These are phyloP conservation scores for Brassica cretica DNA, from an alignment of 345 rosid genomes.

Conservation along the genomic window DNA sequence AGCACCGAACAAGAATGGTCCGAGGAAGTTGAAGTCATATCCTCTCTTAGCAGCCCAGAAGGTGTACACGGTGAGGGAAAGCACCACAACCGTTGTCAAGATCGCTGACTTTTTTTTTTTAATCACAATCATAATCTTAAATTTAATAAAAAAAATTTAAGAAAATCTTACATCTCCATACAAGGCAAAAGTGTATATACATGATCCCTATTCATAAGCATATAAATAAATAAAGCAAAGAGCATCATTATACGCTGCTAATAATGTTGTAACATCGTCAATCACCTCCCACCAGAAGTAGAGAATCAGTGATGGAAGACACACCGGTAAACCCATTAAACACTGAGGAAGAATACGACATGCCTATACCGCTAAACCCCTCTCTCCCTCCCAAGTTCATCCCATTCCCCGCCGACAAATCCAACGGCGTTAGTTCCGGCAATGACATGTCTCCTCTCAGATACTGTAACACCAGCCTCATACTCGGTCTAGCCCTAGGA, in stretches of 20 bases:
- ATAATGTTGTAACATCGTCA: background rate
- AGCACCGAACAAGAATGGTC: too few species aligned
- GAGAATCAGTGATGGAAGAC: conserved; percentile 36
- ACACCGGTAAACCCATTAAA: conserved; percentile 35
- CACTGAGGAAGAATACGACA: conserved; percentile 27
- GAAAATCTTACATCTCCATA: background rate
- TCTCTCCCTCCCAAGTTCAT: conserved; percentile 31
- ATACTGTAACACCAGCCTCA: conserved; percentile 57
- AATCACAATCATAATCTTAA: conserved; percentile 5
- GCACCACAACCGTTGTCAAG: too few species aligned
- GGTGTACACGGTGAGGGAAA: too few species aligned
- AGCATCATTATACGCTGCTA: background rate
- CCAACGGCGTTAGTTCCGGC: conserved; percentile 28
- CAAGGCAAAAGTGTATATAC: conserved; percentile 33
- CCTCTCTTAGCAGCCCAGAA: too few species aligned
- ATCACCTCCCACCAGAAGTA: conserved; percentile 38
- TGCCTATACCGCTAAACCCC: conserved; percentile 36
- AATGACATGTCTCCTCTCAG: conserved; percentile 43
- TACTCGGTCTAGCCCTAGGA: conserved; percentile 54
- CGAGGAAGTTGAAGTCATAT: too few species aligned
- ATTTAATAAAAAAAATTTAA: background rate
- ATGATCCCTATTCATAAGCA: background rate
- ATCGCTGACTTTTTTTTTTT: too few species aligned
- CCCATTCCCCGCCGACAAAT: conserved; percentile 18
- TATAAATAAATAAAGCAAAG: too few species aligned